Evolutionary conservation across 2,329 filamentous ascomycete species (phyloP).

Genomic region (Fusarium sp.): DNA sequence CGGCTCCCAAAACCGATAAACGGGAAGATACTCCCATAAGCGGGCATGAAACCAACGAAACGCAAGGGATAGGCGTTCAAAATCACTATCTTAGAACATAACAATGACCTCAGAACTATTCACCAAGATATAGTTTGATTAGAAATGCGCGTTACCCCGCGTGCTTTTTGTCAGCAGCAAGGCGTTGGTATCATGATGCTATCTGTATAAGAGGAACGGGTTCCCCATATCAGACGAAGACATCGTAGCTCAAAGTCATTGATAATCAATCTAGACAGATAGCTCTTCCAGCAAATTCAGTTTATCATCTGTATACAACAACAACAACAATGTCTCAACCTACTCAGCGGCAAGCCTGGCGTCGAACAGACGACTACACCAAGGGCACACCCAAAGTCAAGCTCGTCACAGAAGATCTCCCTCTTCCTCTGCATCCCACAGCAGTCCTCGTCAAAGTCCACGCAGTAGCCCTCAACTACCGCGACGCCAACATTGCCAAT

Average conservation of each 20-base stretch:
- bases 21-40: not conserved
- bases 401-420: constrained; percentile 50
- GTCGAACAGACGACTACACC: constrained; percentile 47
- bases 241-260: not conserved
- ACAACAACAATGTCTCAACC: constrained; percentile 13
- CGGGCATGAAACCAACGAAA: not conserved
- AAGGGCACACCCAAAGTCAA: constrained; percentile 50
- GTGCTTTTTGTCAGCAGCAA: constrained; percentile 5
- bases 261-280: no score
- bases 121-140: not conserved
- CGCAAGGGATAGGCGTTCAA: not conserved
- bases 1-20: constrained; percentile 5
- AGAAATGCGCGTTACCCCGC: constrained; percentile 3
- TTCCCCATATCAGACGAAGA: not conserved
- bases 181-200: not conserved
- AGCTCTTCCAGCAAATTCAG: not conserved
- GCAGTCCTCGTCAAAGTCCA: constrained; percentile 49
- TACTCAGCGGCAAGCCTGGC: constrained; percentile 41
- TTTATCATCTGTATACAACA: no score
- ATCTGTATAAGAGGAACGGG: not conserved
- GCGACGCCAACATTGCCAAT: constrained; percentile 53
- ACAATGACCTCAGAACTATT: not conserved
- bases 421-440: constrained; percentile 47
- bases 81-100: not conserved
- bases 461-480: constrained; percentile 52